Conservation (phyloP, 2,329 filamentous ascomycete species). For the Monascus ruber region DNA sequence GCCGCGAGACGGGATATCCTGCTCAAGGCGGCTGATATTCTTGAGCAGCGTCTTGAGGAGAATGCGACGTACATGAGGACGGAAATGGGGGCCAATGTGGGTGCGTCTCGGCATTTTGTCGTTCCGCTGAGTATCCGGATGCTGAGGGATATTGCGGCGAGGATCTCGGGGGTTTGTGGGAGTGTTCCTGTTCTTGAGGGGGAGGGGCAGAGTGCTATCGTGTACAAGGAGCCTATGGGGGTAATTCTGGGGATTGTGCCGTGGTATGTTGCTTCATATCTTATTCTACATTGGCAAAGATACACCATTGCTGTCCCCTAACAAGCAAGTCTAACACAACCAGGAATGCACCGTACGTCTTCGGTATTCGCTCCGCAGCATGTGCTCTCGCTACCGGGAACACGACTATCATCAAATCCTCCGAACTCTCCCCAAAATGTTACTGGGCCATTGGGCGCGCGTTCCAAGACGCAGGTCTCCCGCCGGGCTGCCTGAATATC, state of each 20-base stretch:
- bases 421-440: conserved; percentile 53
- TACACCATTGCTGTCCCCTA: neutral
- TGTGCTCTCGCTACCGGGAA: conserved; percentile 61
- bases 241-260: conserved; percentile 68
- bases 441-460: conserved; percentile 50
- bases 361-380: conserved; percentile 39
- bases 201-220: conserved; percentile 48
- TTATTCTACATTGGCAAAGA: too few relatives aligned
- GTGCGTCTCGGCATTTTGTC: conserved; percentile 19
- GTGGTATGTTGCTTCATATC: conserved; percentile 43
- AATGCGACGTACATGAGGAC: conserved; percentile 46
- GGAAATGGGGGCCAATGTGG: conserved; percentile 41
- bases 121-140: conserved; percentile 23
- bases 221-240: conserved; percentile 64
- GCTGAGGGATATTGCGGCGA: conserved; percentile 40
- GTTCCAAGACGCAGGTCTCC: conserved; percentile 61
- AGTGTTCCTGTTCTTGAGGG: conserved; percentile 38
- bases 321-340: neutral
- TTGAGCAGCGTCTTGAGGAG: conserved; percentile 34
- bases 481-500: conserved; percentile 61
- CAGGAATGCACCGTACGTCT: conserved; percentile 44
- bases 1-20: conserved; percentile 56
- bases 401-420: conserved; percentile 59
- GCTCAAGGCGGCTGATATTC: conserved; percentile 55
- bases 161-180: conserved; percentile 36